phyloP scores from a whole-genome alignment of 768 basidiomycete genomes.

The Boletus coccyginus region DNA sequence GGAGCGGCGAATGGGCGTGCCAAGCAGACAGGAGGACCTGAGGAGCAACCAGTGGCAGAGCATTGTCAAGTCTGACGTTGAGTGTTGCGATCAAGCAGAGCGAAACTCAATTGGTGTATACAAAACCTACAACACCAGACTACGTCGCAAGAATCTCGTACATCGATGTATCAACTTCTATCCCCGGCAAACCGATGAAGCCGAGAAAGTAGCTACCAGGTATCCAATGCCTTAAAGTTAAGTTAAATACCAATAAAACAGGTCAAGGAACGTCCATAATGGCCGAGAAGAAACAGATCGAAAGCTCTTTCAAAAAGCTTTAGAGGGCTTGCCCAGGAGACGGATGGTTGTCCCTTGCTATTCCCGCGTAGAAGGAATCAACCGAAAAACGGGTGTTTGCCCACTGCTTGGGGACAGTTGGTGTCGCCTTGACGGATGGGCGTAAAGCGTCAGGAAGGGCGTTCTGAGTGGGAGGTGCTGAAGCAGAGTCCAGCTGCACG shows the following conservation, averaged over 20 bases:
- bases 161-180: not conserved
- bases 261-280: not conserved
- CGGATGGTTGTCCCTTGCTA: conserved; percentile 3
- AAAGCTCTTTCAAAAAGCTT: conserved; percentile 4
- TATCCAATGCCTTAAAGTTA: not conserved
- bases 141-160: conserved; percentile 1
- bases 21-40: not conserved
- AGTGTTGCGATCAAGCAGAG: not conserved
- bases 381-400: conserved; percentile 19
- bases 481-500: conserved; percentile 10
- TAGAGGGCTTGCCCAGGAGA: conserved; percentile 18
- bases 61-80: conserved; percentile 1
- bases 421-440: conserved; percentile 8
- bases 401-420: conserved; percentile 4
- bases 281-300: not conserved
- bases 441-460: conserved; percentile 12
- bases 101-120: not conserved
- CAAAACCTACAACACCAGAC: conserved; percentile 2
- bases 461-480: not conserved
- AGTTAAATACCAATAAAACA: conserved; percentile 26
- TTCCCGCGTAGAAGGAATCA: conserved; percentile 31
- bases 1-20: conserved; percentile 6
- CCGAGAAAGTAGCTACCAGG: conserved; percentile 1
- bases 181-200: conserved; percentile 8
- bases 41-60: not conserved